A percentile compares a stretch with the other conserved stretches of the same genome.
Evolutionary conservation across 2,329 filamentous ascomycete genomes (phyloP).

Genomic region (Botrytis galanthina): DNA sequence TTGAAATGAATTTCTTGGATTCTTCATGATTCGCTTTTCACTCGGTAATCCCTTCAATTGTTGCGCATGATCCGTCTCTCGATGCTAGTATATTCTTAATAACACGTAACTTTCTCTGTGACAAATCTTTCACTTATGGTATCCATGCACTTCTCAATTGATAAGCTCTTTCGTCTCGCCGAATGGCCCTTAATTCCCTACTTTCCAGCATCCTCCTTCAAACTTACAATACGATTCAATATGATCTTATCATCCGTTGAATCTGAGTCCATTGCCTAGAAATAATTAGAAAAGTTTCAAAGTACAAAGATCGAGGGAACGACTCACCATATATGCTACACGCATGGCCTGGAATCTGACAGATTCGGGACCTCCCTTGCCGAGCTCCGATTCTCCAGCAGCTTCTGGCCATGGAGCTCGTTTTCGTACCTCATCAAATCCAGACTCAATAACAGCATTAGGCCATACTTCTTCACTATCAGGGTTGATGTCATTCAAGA

Average conservation of each 20-base stretch:
- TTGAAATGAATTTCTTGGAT: background rate
- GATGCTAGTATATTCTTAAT: background rate
- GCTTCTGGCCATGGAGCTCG: slow-evolving; percentile 80
- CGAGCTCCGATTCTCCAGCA: slow-evolving; percentile 61
- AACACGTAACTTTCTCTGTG: background rate
- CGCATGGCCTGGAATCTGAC: slow-evolving; percentile 91
- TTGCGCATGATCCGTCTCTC: background rate
- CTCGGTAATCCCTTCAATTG: background rate
- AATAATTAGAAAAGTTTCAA: slow-evolving; percentile 9
- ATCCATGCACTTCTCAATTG: background rate
- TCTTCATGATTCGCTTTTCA: background rate
- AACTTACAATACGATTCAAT: slow-evolving; percentile 84
- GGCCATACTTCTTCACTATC: slow-evolving; percentile 78
- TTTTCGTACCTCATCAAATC: slow-evolving; percentile 72
- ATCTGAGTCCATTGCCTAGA: slow-evolving; percentile 69
- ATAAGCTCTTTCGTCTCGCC: background rate
- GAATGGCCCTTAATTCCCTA: slow-evolving; percentile 22
- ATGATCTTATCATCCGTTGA: slow-evolving; percentile 77
- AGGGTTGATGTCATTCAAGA: slow-evolving; percentile 79
- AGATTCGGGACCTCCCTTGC: slow-evolving; percentile 64
- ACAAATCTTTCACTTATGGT: background rate
- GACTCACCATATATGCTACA: slow-evolving; percentile 62
- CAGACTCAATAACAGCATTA: slow-evolving; percentile 76
- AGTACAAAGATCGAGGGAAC: background rate
- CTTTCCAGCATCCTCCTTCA: slow-evolving; percentile 86